Percentiles rank a stretch among this genome's conserved stretches.
These are phyloP conservation scores for Dactylellina parvicollis DNA, from an alignment of 2,329 filamentous ascomycete species.

Conservation along the genomic window DNA sequence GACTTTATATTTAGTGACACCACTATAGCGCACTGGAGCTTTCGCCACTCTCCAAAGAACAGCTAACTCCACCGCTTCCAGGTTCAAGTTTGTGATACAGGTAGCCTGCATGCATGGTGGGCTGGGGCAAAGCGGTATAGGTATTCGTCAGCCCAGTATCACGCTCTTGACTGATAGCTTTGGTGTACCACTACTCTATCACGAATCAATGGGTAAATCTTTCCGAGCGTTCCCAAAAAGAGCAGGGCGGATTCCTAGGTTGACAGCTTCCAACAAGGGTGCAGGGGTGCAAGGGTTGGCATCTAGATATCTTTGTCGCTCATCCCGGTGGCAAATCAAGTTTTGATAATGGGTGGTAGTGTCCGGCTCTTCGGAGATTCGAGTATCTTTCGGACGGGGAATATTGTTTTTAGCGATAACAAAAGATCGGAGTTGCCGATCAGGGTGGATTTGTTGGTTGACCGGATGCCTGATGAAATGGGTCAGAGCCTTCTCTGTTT, in stretches of 20 bases:
- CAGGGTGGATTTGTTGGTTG: slow-evolving; percentile 21
- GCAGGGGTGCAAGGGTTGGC: no score
- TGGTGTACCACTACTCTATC: slow-evolving; percentile 19
- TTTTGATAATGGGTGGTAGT: background rate
- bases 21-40: background rate
- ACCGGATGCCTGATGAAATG: background rate
- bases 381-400: background rate
- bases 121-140: slow-evolving; percentile 30
- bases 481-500: slow-evolving; percentile 30
- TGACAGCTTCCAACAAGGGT: background rate
- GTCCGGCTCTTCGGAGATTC: slow-evolving; percentile 13
- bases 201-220: background rate
- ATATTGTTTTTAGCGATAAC: background rate
- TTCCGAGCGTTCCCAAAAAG: background rate
- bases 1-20: slow-evolving; percentile 12
- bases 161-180: background rate
- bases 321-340: slow-evolving; percentile 29
- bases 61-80: slow-evolving; percentile 7
- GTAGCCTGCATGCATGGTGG: background rate
- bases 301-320: slow-evolving; percentile 6
- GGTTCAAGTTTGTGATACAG: background rate
- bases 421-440: background rate
- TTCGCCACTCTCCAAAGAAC: slow-evolving; percentile 35
- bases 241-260: slow-evolving; percentile 1
- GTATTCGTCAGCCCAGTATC: slow-evolving; percentile 27